A percentile compares a stretch with the other conserved stretches of the same genome.
Evolutionary conservation across 192 early-diverging fungal genomes (phyloP).

Genomic region (Powellomyces hirtus): DNA sequence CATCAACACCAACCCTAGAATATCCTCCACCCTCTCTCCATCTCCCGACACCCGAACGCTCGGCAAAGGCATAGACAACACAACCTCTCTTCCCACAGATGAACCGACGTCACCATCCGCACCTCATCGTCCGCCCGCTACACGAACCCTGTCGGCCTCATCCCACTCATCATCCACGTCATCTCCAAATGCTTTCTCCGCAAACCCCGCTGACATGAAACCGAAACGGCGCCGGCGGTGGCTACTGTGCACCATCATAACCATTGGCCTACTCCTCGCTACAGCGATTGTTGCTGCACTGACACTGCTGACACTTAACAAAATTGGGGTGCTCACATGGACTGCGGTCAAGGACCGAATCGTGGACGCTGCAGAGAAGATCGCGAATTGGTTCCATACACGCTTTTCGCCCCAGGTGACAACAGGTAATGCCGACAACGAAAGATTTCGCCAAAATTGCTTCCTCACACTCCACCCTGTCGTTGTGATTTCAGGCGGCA

Average conservation of each 20-base stretch:
- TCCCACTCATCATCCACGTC: too few relatives aligned
- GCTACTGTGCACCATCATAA: background rate
- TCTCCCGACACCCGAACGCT: background rate
- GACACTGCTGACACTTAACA: slow-evolving; percentile 14
- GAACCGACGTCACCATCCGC: background rate
- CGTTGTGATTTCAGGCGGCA: slow-evolving; percentile 6
- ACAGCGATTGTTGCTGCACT: background rate
- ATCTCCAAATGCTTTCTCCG: too few relatives aligned
- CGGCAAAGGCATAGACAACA: background rate
- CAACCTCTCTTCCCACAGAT: background rate
- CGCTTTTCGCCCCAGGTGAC: slow-evolving; percentile 14
- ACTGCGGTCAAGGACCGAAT: slow-evolving; percentile 10
- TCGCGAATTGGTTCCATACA: slow-evolving; percentile 6
- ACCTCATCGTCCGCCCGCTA: background rate
- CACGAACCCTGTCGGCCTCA: background rate
- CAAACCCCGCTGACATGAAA: background rate
- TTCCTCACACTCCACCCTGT: background rate
- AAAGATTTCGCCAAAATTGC: background rate
- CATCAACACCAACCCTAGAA: background rate
- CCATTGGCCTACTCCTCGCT: background rate
- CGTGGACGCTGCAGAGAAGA: slow-evolving; percentile 2
- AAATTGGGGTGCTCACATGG: slow-evolving; percentile 4
- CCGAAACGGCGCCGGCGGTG: background rate
- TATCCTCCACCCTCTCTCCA: background rate
- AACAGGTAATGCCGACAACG: slow-evolving; percentile 1